Percentiles rank a stretch among this genome's conserved stretches.
These are phyloP conservation scores for Gloeopeniophorella convolvens DNA, from an alignment of 768 basidiomycete species.

Conservation along the genomic window DNA sequence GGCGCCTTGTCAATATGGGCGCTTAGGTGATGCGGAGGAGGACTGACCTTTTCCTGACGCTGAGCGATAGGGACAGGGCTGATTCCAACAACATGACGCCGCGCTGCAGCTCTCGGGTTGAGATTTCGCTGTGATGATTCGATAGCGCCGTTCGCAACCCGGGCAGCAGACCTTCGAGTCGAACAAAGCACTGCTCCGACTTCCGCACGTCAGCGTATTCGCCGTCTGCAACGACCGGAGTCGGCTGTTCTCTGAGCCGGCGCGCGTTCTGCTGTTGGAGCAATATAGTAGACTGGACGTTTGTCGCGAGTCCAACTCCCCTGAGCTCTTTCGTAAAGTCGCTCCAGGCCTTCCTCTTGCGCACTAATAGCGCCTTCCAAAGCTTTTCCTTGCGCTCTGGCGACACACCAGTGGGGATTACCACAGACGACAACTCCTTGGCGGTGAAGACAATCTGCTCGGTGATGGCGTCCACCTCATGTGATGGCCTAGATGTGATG, in stretches of 20 bases:
- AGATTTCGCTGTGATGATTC: conserved; percentile 73
- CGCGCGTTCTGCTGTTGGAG: conserved; percentile 44
- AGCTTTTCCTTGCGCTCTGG: conserved; percentile 53
- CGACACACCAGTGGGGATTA: conserved; percentile 36
- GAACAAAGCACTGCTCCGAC: conserved; percentile 57
- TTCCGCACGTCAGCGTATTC: conserved; percentile 28
- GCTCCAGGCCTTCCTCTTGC: conserved; percentile 87
- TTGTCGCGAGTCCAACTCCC: conserved; percentile 64
- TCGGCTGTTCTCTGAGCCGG: conserved; percentile 64
- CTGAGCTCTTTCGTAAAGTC: conserved; percentile 89
- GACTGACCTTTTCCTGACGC: conserved; percentile 57
- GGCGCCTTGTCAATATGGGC: neutral
- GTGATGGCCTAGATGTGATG: conserved; percentile 36
- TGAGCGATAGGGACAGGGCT: conserved; percentile 60
- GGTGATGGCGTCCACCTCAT: conserved; percentile 48
- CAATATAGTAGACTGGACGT: conserved; percentile 64
- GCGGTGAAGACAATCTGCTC: conserved; percentile 58
- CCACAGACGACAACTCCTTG: conserved; percentile 44
- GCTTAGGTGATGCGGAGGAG: conserved; percentile 3
- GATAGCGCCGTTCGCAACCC: conserved; percentile 53
- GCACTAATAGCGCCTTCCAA: conserved; percentile 63
- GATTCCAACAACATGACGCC: conserved; percentile 76
- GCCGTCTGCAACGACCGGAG: conserved; percentile 25
- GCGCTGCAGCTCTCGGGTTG: conserved; percentile 81
- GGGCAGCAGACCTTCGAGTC: conserved; percentile 59